These are phyloP conservation scores for Alternaria gansuensis DNA, from an alignment of 2,329 filamentous ascomycete species.

Conservation along the genomic window DNA sequence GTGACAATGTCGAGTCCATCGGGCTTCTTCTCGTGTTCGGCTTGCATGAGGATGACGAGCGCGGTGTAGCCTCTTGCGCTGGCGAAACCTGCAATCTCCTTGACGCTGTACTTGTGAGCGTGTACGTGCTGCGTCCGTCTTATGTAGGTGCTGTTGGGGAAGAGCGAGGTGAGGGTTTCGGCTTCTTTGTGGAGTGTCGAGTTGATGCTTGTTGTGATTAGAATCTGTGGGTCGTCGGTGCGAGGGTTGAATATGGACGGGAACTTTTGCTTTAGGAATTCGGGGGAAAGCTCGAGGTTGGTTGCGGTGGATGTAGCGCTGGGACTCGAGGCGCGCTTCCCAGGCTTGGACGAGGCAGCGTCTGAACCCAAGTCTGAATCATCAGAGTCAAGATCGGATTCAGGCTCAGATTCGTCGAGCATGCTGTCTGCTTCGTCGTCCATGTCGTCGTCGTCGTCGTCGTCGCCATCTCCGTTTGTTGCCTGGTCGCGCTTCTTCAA, in stretches of 20 bases:
- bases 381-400: constrained; percentile 57
- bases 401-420: constrained; percentile 64
- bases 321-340: constrained; percentile 64
- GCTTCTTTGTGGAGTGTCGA: constrained; percentile 87
- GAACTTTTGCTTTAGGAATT: constrained; percentile 68
- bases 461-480: constrained; percentile 13
- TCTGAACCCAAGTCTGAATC: constrained; percentile 58
- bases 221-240: constrained; percentile 76
- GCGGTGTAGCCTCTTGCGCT: constrained; percentile 83
- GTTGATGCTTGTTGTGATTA: constrained; percentile 91
- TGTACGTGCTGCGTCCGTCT: constrained; percentile 84
- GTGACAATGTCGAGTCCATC: constrained; percentile 84
- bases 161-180: constrained; percentile 77
- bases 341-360: constrained; percentile 55
- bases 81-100: constrained; percentile 89
- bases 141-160: constrained; percentile 84
- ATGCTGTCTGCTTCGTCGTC: constrained; percentile 69
- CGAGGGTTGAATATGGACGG: constrained; percentile 64
- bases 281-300: constrained; percentile 68
- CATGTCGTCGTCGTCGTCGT: constrained; percentile 28
- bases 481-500: constrained; percentile 45
- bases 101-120: constrained; percentile 88
- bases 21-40: constrained; percentile 75
- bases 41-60: constrained; percentile 85
- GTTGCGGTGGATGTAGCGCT: constrained; percentile 64